Conservation (phyloP, 805 yeast species). For the Yarrowia porcina region DNA sequence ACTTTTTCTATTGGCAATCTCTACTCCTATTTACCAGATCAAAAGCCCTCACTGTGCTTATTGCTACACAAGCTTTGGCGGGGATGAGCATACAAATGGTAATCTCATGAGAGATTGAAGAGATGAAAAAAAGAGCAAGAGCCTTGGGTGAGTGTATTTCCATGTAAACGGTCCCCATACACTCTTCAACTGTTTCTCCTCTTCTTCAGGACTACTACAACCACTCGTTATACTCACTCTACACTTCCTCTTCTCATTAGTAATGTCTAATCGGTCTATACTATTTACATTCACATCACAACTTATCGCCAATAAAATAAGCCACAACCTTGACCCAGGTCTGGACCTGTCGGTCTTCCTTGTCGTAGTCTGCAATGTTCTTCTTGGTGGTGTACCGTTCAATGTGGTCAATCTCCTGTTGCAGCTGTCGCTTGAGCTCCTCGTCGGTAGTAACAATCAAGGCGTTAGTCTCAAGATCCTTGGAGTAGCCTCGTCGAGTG, state of each 20-base stretch:
- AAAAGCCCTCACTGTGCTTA: neutral
- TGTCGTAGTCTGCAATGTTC: slow-evolving; percentile 57
- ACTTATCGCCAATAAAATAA: slow-evolving; percentile 35
- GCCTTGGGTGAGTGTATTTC: too few relatives aligned
- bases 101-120: neutral
- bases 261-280: neutral
- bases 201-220: too few relatives aligned
- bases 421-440: slow-evolving; percentile 55
- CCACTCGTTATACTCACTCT: too few relatives aligned
- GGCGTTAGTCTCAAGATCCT: slow-evolving; percentile 87
- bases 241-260: neutral
- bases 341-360: slow-evolving; percentile 59
- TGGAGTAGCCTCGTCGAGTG: slow-evolving; percentile 81
- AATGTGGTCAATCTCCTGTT: slow-evolving; percentile 60
- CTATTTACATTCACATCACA: slow-evolving; percentile 28
- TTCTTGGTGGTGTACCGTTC: slow-evolving; percentile 52
- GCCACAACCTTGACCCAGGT: slow-evolving; percentile 36
- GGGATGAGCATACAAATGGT: neutral
- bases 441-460: slow-evolving; percentile 68
- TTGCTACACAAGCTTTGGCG: neutral
- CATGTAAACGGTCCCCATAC: too few relatives aligned
- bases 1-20: too few relatives aligned
- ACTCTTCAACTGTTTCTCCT: too few relatives aligned
- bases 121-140: too few relatives aligned
- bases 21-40: neutral